Conservation (phyloP, 352 stramenopile species). For the Blastocystis sp. region DNA sequence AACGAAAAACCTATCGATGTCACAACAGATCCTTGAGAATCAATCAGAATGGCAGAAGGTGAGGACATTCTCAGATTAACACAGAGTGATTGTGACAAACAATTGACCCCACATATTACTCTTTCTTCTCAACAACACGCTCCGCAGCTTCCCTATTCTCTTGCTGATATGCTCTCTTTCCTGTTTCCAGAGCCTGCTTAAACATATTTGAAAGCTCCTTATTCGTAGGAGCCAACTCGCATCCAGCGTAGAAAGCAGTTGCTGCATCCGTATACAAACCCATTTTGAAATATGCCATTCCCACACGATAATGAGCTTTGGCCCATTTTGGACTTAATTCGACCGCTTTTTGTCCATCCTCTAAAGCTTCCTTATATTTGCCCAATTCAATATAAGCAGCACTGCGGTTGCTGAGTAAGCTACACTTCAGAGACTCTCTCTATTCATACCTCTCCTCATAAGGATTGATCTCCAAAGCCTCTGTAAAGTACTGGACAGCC, state of each 20-base stretch:
- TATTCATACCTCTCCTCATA: conserved; percentile 1
- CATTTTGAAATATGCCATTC: conserved; percentile 53
- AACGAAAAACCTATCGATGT: background rate
- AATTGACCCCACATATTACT: background rate
- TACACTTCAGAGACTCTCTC: background rate
- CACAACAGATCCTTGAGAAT: conserved; percentile 38
- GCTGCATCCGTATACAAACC: conserved; percentile 48
- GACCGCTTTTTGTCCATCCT: conserved; percentile 42
- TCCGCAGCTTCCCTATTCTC: conserved; percentile 31
- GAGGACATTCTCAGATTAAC: background rate
- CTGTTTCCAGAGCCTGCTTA: conserved; percentile 28
- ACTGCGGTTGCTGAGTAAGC: conserved; percentile 21
- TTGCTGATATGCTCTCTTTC: conserved; percentile 24
- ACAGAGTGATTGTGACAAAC: conserved; percentile 5
- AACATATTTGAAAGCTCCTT: conserved; percentile 61
- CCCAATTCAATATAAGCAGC: conserved; percentile 26
- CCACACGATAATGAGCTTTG: conserved; percentile 41
- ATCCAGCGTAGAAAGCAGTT: conserved; percentile 42
- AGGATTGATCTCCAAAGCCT: conserved; percentile 47
- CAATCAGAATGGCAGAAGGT: conserved; percentile 21
- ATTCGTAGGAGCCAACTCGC: conserved; percentile 57
- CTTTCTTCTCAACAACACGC: background rate
- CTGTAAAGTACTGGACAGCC: background rate
- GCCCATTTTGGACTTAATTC: conserved; percentile 57
- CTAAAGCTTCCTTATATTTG: conserved; percentile 18